Percentiles rank a stretch among this genome's conserved stretches.
These are phyloP conservation scores for Xylaria palmicola DNA, from an alignment of 495 filamentous ascomycete species.

Conservation along the genomic window DNA sequence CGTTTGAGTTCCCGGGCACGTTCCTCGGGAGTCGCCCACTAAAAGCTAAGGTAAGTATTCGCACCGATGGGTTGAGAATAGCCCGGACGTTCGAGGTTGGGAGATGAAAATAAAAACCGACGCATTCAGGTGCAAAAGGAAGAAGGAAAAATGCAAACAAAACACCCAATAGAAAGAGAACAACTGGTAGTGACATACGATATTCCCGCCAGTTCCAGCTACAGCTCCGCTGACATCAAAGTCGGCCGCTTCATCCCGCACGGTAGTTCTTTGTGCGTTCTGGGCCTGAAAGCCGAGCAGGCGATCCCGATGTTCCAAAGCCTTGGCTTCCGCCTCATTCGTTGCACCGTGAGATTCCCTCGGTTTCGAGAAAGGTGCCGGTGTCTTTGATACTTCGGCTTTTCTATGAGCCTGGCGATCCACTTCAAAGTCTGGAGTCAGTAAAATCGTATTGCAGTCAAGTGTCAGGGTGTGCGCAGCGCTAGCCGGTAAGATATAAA, in stretches of 20 bases:
- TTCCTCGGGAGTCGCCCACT: constrained; percentile 84
- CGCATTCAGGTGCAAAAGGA: too few species aligned
- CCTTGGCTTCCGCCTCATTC: constrained; percentile 51
- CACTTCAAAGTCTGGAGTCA: constrained; percentile 25
- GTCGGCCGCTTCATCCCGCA: constrained; percentile 91
- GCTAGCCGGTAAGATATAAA: too few species aligned
- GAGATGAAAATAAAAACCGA: too few species aligned
- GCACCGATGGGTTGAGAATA: too few species aligned
- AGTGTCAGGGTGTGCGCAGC: too few species aligned
- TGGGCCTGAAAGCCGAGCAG: constrained; percentile 82
- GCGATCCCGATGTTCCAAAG: constrained; percentile 76
- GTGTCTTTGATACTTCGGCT: constrained; percentile 59
- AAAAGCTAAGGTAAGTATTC: background rate
- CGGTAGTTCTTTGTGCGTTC: constrained; percentile 81
- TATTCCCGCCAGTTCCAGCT: constrained; percentile 51
- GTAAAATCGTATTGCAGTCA: background rate
- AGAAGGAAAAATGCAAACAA: background rate
- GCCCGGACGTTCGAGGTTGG: too few species aligned
- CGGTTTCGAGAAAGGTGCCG: constrained; percentile 50
- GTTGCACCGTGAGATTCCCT: constrained; percentile 36
- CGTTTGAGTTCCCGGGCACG: constrained; percentile 82
- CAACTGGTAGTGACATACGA: constrained; percentile 30
- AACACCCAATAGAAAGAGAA: background rate
- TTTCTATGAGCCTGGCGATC: constrained; percentile 66
- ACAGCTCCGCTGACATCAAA: constrained; percentile 70